Percentiles rank a stretch among this genome's conserved stretches.
These are phyloP conservation scores for Stylonectria norvegica DNA, from an alignment of 2,329 filamentous ascomycete species.

Conservation along the genomic window DNA sequence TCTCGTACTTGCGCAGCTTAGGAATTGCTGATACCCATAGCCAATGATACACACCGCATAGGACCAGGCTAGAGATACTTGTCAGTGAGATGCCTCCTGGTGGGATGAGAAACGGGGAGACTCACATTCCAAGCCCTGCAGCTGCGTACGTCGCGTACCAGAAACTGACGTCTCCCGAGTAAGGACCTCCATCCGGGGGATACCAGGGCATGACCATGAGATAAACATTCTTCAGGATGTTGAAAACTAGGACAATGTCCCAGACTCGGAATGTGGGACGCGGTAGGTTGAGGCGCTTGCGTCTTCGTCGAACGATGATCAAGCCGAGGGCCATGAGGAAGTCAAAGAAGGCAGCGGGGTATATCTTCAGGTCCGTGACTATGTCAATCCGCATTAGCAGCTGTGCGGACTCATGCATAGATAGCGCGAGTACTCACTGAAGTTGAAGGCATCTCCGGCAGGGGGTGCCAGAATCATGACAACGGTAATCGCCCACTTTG, in stretches of 20 bases:
- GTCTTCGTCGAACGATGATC: constrained; percentile 53
- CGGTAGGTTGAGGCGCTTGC: constrained; percentile 48
- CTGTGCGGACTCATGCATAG: no score
- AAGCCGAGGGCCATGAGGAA: constrained; percentile 56
- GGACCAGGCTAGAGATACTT: constrained; percentile 38
- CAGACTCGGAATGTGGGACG: constrained; percentile 55
- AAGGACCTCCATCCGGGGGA: constrained; percentile 56
- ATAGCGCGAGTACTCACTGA: constrained; percentile 40
- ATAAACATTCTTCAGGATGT: constrained; percentile 57
- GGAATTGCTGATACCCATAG: constrained; percentile 57
- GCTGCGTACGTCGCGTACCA: constrained; percentile 71
- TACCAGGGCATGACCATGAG: constrained; percentile 69
- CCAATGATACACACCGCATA: constrained; percentile 56
- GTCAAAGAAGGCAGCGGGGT: constrained; percentile 57
- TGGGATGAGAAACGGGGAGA: constrained; percentile 16
- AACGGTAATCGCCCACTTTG: constrained; percentile 55
- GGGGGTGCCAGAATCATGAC: constrained; percentile 60
- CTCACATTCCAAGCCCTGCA: constrained; percentile 61
- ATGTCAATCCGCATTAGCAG: no score
- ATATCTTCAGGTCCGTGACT: constrained; percentile 58
- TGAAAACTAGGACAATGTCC: constrained; percentile 56
- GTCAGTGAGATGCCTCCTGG: not conserved
- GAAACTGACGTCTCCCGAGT: constrained; percentile 65
- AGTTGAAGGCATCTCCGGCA: constrained; percentile 62
- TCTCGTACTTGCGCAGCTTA: constrained; percentile 47